phyloP scores from a whole-genome alignment of 768 basidiomycete genomes.

The Leucocoprinus birnbaumii region DNA sequence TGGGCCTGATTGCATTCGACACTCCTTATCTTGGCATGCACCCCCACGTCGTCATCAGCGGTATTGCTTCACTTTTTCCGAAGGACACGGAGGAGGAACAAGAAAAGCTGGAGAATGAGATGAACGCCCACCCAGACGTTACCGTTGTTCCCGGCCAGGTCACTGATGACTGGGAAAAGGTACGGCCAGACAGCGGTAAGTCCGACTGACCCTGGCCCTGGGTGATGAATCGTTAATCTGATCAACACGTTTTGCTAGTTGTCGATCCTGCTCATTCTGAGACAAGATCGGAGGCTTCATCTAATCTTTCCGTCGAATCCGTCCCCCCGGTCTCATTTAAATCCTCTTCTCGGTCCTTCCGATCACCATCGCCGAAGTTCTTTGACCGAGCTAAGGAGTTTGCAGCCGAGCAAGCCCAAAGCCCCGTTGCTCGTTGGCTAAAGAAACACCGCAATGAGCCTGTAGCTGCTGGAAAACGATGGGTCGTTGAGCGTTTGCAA shows the following conservation, averaged over 20 bases:
- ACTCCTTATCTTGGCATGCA: slow-evolving; percentile 62
- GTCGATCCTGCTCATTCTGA: not conserved
- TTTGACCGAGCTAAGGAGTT: slow-evolving; percentile 35
- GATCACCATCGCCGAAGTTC: slow-evolving; percentile 24
- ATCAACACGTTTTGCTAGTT: not conserved
- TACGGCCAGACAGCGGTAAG: slow-evolving; percentile 31
- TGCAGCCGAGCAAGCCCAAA: slow-evolving; percentile 37
- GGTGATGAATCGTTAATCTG: not conserved
- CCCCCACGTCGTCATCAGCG: slow-evolving; percentile 56
- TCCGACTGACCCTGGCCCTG: not conserved
- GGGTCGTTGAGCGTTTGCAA: slow-evolving; percentile 54
- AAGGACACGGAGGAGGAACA: slow-evolving; percentile 27
- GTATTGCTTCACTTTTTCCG: slow-evolving; percentile 51
- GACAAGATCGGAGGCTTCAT: slow-evolving; percentile 12
- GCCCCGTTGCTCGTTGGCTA: slow-evolving; percentile 45
- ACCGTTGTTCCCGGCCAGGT: slow-evolving; percentile 41
- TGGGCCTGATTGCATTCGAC: slow-evolving; percentile 57
- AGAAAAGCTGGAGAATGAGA: slow-evolving; percentile 30
- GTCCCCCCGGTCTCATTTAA: slow-evolving; percentile 10
- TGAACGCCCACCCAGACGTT: slow-evolving; percentile 43
- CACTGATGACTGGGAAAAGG: slow-evolving; percentile 48
- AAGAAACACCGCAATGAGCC: slow-evolving; percentile 54
- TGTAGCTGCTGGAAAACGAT: slow-evolving; percentile 42
- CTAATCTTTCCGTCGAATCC: slow-evolving; percentile 12
- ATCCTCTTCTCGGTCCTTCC: slow-evolving; percentile 12